These are phyloP conservation scores for Fagus sylvatica DNA, from an alignment of 306 rosid genomes.

Conservation along the genomic window DNA sequence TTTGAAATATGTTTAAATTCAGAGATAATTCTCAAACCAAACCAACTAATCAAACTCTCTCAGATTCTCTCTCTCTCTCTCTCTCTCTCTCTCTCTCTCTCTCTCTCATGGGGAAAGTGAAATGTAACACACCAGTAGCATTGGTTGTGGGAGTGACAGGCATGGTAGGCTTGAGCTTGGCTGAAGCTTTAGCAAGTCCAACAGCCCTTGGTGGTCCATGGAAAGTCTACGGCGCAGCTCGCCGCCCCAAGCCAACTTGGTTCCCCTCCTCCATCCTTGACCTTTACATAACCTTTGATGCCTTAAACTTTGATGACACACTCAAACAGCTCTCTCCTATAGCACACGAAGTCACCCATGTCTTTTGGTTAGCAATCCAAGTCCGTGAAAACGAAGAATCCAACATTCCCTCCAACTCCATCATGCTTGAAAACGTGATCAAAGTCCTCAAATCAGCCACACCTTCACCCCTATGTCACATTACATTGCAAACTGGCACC, in stretches of 20 bases:
- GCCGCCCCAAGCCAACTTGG: constrained; percentile 20
- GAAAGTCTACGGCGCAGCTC: constrained; percentile 40
- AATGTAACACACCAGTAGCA: constrained; percentile 14
- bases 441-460: constrained; percentile 13
- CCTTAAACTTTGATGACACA: constrained; percentile 17
- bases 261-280: constrained; percentile 35
- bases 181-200: constrained; percentile 27
- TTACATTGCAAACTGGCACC: constrained; percentile 42
- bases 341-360: constrained; percentile 35
- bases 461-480: constrained; percentile 16
- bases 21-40: too few relatives aligned
- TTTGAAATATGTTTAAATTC: too few relatives aligned
- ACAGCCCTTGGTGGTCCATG: constrained; percentile 35
- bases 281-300: constrained; percentile 30
- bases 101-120: too few relatives aligned
- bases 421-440: constrained; percentile 35
- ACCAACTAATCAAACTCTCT: too few relatives aligned
- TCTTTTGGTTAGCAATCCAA: constrained; percentile 40
- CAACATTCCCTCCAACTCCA: constrained; percentile 14
- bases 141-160: constrained; percentile 41
- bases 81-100: too few relatives aligned
- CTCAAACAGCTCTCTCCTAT: constrained; percentile 31
- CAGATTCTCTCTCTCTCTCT: too few relatives aligned
- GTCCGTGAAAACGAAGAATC: constrained; percentile 17
- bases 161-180: constrained; percentile 37